Conservation (phyloP, 2,329 filamentous ascomycete species). For the Colletotrichum sansevieriae region DNA sequence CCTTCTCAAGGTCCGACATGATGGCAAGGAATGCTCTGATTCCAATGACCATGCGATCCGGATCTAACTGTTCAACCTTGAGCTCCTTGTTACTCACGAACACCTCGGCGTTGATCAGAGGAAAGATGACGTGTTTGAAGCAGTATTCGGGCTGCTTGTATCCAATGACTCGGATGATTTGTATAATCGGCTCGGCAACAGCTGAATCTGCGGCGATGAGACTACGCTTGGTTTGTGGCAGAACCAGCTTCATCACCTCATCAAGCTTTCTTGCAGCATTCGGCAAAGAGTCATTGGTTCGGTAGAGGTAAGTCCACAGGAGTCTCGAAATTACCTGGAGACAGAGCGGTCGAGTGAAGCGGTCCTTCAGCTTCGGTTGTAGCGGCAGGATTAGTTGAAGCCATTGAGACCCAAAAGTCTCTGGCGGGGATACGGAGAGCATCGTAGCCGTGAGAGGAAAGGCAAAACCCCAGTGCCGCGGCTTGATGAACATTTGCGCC, state of each 20-base stretch:
- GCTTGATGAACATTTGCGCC: conserved; percentile 88
- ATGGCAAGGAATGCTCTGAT: conserved; percentile 94
- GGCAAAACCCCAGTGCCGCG: conserved; percentile 89
- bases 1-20: conserved; percentile 91
- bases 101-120: conserved; percentile 91
- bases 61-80: conserved; percentile 92
- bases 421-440: conserved; percentile 87
- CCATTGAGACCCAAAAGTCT: conserved; percentile 89
- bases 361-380: conserved; percentile 87
- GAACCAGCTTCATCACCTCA: conserved; percentile 86
- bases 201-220: conserved; percentile 85
- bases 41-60: conserved; percentile 96
- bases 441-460: conserved; percentile 91
- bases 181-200: conserved; percentile 91
- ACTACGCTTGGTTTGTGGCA: conserved; percentile 84
- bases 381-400: conserved; percentile 82
- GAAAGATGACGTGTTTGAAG: conserved; percentile 93
- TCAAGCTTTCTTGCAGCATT: conserved; percentile 84
- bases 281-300: conserved; percentile 78
- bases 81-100: conserved; percentile 82
- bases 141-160: conserved; percentile 95
- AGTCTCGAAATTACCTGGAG: conserved; percentile 91
- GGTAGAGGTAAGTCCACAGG: conserved; percentile 94
- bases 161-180: conserved; percentile 93
- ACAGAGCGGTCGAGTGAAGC: conserved; percentile 80